These are phyloP conservation scores for Aspergillus neotritici DNA, from an alignment of 2,329 filamentous ascomycete genomes.

Conservation along the genomic window DNA sequence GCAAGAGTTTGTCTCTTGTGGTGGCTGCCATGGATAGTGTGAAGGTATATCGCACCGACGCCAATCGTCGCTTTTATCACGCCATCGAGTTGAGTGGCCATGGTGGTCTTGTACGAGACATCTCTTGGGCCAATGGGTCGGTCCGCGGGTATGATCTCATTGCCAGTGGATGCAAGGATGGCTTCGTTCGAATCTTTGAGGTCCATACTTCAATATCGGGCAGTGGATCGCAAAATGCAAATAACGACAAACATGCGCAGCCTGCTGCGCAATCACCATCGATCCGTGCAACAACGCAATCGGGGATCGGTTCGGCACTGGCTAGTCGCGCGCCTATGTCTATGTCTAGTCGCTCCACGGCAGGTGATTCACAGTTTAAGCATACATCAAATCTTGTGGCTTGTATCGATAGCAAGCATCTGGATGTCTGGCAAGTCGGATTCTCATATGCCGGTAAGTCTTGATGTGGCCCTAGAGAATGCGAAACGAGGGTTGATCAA, in stretches of 20 bases:
- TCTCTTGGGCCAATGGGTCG: constrained; percentile 88
- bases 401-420: constrained; percentile 40
- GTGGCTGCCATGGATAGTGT: constrained; percentile 82
- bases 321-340: constrained; percentile 31
- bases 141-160: constrained; percentile 85
- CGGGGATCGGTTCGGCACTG: constrained; percentile 39
- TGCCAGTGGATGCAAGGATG: constrained; percentile 89
- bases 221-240: constrained; percentile 22
- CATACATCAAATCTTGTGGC: constrained; percentile 40
- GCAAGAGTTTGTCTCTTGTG: constrained; percentile 72
- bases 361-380: constrained; percentile 35
- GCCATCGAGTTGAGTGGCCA: constrained; percentile 72
- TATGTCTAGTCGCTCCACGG: constrained; percentile 28
- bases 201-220: constrained; percentile 34
- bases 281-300: constrained; percentile 31
- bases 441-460: constrained; percentile 40
- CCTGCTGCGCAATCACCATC: constrained; percentile 24
- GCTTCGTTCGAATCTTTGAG: constrained; percentile 81
- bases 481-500: background rate
- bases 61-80: constrained; percentile 74
- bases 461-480: background rate
- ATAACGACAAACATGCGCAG: constrained; percentile 25
- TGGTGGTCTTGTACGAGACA: constrained; percentile 71
- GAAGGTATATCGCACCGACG: constrained; percentile 72
- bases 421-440: constrained; percentile 43